Conservation (phyloP, 2,329 filamentous ascomycete species). For the Talaromyces sp. region DNA sequence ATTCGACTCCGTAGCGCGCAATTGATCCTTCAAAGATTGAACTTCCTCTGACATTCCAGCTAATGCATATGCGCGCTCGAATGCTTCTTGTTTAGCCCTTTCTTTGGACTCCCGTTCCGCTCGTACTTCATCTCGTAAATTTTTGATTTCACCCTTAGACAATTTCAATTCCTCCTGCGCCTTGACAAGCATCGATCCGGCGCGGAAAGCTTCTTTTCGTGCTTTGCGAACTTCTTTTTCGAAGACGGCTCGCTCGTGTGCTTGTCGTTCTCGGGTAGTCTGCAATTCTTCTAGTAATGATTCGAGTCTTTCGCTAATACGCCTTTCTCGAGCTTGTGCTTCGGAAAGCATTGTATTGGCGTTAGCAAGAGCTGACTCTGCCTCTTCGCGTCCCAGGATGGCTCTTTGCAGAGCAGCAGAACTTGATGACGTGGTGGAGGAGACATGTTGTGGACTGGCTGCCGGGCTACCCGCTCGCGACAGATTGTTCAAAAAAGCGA, state of each 20-base stretch:
- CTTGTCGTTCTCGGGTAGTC: constrained; percentile 51
- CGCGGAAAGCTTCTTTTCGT: constrained; percentile 59
- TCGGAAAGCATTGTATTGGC: constrained; percentile 42
- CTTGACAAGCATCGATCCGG: constrained; percentile 55
- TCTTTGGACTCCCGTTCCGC: constrained; percentile 49
- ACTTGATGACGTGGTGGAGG: constrained; percentile 37
- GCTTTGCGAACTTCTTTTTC: constrained; percentile 58
- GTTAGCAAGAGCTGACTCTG: constrained; percentile 39
- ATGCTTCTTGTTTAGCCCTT: constrained; percentile 48
- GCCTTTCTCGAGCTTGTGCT: constrained; percentile 44
- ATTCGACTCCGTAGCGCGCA: constrained; percentile 41
- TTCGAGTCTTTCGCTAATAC: constrained; percentile 47
- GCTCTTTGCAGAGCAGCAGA: constrained; percentile 47
- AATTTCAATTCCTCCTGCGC: constrained; percentile 53
- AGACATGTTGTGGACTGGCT: constrained; percentile 24
- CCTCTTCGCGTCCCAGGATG: constrained; percentile 48
- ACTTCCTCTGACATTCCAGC: constrained; percentile 47
- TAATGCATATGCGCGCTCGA: constrained; percentile 48
- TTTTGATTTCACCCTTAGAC: constrained; percentile 45
- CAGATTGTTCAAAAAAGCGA: constrained; percentile 50
- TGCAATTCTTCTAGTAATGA: constrained; percentile 53
- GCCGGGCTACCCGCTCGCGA: constrained; percentile 36
- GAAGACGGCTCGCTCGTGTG: constrained; percentile 50
- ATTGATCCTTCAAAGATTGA: constrained; percentile 43
- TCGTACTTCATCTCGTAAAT: constrained; percentile 54